Evolutionary conservation across 345 rosid genomes (phyloP), one percentile per base, ranked within the genome.

Genomic region (Eutrema yunnanense): DNA sequence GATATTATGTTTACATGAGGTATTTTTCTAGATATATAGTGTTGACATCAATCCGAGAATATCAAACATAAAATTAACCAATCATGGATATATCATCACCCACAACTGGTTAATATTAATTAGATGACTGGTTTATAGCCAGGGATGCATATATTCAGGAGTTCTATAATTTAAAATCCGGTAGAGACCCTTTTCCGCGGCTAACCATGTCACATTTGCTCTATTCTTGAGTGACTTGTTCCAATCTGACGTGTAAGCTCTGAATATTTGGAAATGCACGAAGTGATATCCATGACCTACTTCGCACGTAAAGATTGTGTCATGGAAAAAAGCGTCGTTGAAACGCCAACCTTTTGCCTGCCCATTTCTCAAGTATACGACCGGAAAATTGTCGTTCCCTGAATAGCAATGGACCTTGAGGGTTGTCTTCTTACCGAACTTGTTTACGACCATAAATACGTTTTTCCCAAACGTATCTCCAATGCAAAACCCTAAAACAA

Each of bases 401-500:
- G 79, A 69, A 13, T 0, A 10, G 51, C 79, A 75, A 38, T 75
- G 65, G 4, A 69, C 65, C 4, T 0, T 36, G 0, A 69, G 10
- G 0, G 2, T 10, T 43, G 12, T 6, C 5, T 30, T 44, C 0
- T 0, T 2, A 5, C 2, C 6, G 51, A 75, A 22, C 32, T 40
- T 69, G 74, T 62, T 75, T 53, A 69, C 52, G 8, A 75, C 0
- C 48, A 14, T n/a, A 9, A 75, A 43, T 14, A 44, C 42, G 67
- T 69, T 54, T 69, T 16, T 69, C 5, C 69, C 70, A 36, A 27
- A 26, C 3, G 56, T 6, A 4, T 67, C 47, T 33, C 22, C 79
- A n/a, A 61, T 48, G 56, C 64, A 68, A 6, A 30, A 9, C 63
- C 55, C 78, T 60, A 67, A 53, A 52, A 69, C n/a, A 36, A 75